These are phyloP conservation scores for Podospora appendiculata DNA, from an alignment of 495 filamentous ascomycete species.

Conservation along the genomic window DNA sequence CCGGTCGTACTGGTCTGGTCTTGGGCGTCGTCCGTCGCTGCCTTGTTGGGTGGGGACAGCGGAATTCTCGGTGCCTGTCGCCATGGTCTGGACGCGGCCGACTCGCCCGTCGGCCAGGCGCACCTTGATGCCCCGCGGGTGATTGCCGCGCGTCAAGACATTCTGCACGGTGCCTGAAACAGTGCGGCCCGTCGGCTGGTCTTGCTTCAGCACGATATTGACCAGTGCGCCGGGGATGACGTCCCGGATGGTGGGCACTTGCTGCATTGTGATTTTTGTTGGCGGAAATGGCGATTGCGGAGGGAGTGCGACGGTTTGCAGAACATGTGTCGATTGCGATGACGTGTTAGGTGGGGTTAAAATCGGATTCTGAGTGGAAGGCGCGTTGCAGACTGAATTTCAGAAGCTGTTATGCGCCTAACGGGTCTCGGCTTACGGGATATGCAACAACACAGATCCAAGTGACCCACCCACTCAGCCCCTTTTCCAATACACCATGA, in stretches of 20 bases:
- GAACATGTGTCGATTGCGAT: too few species aligned
- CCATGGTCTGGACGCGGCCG: conserved; percentile 58
- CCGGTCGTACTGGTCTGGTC: conserved; percentile 1
- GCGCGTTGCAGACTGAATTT: too few species aligned
- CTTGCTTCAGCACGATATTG: conserved; percentile 62
- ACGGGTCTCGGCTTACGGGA: too few species aligned
- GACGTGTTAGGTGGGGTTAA: too few species aligned
- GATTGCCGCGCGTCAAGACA: conserved; percentile 60
- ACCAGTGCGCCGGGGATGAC: conserved; percentile 52
- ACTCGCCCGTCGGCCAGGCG: conserved; percentile 58
- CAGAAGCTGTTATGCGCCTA: too few species aligned
- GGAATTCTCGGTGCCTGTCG: conserved; percentile 2
- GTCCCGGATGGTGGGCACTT: conserved; percentile 41
- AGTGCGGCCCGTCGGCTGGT: conserved; percentile 62
- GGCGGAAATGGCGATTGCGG: too few species aligned
- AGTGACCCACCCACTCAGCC: too few species aligned
- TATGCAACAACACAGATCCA: too few species aligned
- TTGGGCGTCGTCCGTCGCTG: background rate
- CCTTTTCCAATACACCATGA: too few species aligned
- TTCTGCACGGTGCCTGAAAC: conserved; percentile 53
- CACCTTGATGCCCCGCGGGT: conserved; percentile 73
- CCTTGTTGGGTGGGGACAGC: conserved; percentile 3
- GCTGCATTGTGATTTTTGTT: conserved; percentile 7
- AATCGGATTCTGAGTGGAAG: too few species aligned
- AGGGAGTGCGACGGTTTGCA: too few species aligned